These are phyloP conservation scores for Pulveroboletus sp. DNA, from an alignment of 768 basidiomycete genomes.

Conservation along the genomic window DNA sequence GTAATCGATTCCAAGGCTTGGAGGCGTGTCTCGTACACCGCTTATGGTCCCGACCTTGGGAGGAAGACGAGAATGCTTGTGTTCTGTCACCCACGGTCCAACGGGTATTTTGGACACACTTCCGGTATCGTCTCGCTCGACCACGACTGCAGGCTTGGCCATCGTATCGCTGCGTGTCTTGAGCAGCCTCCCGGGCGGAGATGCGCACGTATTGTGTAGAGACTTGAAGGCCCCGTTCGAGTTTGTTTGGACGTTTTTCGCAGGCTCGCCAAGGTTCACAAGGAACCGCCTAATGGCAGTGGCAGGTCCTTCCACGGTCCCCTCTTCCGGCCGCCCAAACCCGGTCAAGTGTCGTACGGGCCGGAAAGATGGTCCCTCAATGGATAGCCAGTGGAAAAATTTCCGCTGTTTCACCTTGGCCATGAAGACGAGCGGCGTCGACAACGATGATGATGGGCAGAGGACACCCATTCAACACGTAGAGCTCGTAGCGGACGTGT, in stretches of 20 bases:
- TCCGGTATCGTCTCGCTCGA: slow-evolving; percentile 22
- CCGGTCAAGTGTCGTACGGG: no score
- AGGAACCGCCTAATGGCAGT: no score
- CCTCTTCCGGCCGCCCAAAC: no score
- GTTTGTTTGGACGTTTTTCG: no score
- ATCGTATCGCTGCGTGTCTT: not conserved
- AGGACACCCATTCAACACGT: not conserved
- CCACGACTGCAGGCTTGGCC: slow-evolving; percentile 2
- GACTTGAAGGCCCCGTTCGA: no score
- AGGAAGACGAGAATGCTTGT: not conserved
- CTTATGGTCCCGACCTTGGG: slow-evolving; percentile 10
- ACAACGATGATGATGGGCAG: not conserved
- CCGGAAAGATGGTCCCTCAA: no score
- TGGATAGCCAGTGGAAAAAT: no score
- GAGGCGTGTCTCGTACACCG: not conserved
- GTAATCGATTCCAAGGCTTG: not conserved
- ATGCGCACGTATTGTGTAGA: not conserved
- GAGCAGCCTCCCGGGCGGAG: no score
- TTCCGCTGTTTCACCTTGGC: not conserved
- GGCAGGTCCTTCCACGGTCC: no score
- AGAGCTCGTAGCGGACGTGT: slow-evolving; percentile 24
- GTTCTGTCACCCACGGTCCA: not conserved
- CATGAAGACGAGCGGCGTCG: not conserved
- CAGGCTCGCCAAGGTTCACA: no score
- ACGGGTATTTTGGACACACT: slow-evolving; percentile 17